phyloP scores from a whole-genome alignment of 495 filamentous ascomycete species.

The Recurvomyces mirabilis region DNA sequence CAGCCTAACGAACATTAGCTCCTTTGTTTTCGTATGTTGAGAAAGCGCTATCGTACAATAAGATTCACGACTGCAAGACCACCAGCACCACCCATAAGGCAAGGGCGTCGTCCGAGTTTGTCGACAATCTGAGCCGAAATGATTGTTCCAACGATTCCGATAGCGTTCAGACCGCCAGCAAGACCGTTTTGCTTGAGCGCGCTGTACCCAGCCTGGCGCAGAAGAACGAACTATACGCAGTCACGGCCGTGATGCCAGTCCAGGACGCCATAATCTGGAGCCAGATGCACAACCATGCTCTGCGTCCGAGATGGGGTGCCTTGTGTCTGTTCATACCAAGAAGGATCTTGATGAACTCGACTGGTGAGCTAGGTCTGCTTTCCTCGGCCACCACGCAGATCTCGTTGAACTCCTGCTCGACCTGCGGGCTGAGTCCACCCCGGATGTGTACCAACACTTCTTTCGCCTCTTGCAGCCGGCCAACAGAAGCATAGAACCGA shows the following conservation, averaged over 20 bases:
- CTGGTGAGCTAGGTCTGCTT: conserved; percentile 30
- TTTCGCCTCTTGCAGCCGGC: conserved; percentile 32
- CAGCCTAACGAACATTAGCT: not conserved
- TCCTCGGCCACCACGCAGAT: conserved; percentile 30
- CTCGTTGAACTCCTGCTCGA: conserved; percentile 34
- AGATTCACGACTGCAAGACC: conserved; percentile 1
- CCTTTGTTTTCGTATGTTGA: not conserved
- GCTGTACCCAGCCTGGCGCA: conserved; percentile 26
- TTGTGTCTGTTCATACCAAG: not conserved
- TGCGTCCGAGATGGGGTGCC: conserved; percentile 29
- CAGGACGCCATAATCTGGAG: conserved; percentile 46
- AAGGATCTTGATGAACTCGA: conserved; percentile 29
- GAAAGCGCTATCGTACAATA: not conserved
- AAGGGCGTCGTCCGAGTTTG: conserved; percentile 37
- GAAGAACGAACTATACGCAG: conserved; percentile 18
- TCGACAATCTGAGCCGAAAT: conserved; percentile 45
- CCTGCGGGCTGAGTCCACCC: conserved; percentile 1
- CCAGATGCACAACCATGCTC: conserved; percentile 41
- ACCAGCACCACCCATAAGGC: conserved; percentile 24
- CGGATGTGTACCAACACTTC: conserved; percentile 28
- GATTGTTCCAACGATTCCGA: conserved; percentile 44
- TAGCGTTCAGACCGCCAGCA: conserved; percentile 42
- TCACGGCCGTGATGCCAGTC: conserved; percentile 40
- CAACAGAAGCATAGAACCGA: conserved; percentile 35
- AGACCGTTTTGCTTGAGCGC: conserved; percentile 39